Conservation (phyloP, 768 basidiomycete species). For the Agaricus sinodeliciosus region DNA sequence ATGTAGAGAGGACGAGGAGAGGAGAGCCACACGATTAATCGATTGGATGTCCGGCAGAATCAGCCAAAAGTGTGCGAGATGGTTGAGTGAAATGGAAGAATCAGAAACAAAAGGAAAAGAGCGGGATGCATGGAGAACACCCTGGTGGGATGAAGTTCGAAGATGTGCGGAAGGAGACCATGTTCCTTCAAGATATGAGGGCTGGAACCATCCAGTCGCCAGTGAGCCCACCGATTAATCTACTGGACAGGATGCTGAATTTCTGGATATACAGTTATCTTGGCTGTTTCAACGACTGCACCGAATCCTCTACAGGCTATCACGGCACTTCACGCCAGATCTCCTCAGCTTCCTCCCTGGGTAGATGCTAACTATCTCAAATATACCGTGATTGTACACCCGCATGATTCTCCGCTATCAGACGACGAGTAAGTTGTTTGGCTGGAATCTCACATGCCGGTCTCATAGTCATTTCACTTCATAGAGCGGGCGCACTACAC, state of each 20-base stretch:
- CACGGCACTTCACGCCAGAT: conserved; percentile 63
- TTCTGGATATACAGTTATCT: conserved; percentile 47
- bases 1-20: conserved; percentile 72
- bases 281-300: conserved; percentile 77
- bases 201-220: conserved; percentile 85
- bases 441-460: not conserved
- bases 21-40: conserved; percentile 71
- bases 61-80: conserved; percentile 50
- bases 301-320: conserved; percentile 79
- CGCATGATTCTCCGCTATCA: conserved; percentile 58
- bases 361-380: conserved; percentile 67
- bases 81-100: conserved; percentile 64
- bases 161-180: conserved; percentile 74
- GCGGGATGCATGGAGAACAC: conserved; percentile 41
- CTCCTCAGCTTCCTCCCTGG: conserved; percentile 70
- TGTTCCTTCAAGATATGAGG: conserved; percentile 63
- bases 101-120: conserved; percentile 31
- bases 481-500: conserved; percentile 69
- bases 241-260: not conserved
- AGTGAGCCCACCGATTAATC: conserved; percentile 38
- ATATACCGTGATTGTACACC: conserved; percentile 76
- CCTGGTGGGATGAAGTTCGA: conserved; percentile 86
- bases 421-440: conserved; percentile 65
- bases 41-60: conserved; percentile 84
- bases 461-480: conserved; percentile 2